Percentiles rank a stretch among this genome's conserved stretches.
Evolutionary conservation across 164 flowering plant genomes (phyloP).

Genomic region (Vitis labrusca): DNA sequence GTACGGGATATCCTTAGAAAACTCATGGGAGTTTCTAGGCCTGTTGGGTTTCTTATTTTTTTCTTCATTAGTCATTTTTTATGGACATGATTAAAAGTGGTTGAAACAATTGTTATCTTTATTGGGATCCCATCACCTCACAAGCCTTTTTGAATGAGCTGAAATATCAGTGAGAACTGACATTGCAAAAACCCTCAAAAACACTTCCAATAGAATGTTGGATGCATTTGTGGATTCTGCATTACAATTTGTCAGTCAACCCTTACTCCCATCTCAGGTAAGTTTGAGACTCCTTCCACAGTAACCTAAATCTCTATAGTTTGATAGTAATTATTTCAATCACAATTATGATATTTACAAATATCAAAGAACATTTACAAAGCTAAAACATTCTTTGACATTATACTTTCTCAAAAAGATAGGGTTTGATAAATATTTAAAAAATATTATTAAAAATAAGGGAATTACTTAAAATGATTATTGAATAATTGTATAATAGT

Average conservation of each 20-base stretch:
- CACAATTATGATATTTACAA: not conserved
- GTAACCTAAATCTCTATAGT: not conserved
- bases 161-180: not conserved
- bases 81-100: not conserved
- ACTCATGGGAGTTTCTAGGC: not conserved
- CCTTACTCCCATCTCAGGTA: slow-evolving; percentile 36
- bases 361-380: too few relatives aligned
- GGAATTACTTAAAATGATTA: too few relatives aligned
- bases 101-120: not conserved
- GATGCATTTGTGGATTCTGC: slow-evolving; percentile 29
- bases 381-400: too few relatives aligned
- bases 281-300: not conserved
- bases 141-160: not conserved
- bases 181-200: slow-evolving; percentile 5
- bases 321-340: not conserved
- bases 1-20: not conserved
- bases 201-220: slow-evolving; percentile 11
- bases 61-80: not conserved
- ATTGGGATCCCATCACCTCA: not conserved
- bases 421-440: too few relatives aligned
- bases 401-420: too few relatives aligned
- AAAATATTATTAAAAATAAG: too few relatives aligned
- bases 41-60: not conserved
- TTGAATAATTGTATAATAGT: too few relatives aligned
- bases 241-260: slow-evolving; percentile 33